A percentile compares a stretch with the other conserved stretches of the same genome.
phyloP scores from a whole-genome alignment of 805 yeast species.

The Dipodascus albidus region DNA sequence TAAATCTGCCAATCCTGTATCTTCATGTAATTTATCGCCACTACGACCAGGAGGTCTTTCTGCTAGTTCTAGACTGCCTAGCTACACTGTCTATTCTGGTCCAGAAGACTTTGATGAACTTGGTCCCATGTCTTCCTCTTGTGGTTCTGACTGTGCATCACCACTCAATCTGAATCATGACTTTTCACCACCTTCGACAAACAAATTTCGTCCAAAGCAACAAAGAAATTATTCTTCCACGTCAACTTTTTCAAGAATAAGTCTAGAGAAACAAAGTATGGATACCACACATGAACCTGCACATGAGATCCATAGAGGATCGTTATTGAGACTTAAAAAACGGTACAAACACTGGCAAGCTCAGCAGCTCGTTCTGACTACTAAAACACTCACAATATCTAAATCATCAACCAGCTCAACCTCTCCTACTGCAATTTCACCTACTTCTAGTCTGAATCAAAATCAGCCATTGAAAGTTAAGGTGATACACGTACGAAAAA shows the following conservation, averaged over 20 bases:
- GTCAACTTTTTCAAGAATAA: background rate
- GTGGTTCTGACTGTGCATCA: background rate
- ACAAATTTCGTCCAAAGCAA: background rate
- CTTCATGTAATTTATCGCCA: background rate
- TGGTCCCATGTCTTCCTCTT: background rate
- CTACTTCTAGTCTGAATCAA: slow-evolving; percentile 6
- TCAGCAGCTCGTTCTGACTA: slow-evolving; percentile 34
- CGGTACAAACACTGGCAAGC: slow-evolving; percentile 38
- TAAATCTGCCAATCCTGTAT: background rate
- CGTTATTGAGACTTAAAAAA: slow-evolving; percentile 30
- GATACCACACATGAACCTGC: slow-evolving; percentile 6
- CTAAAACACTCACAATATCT: slow-evolving; percentile 30
- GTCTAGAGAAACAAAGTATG: slow-evolving; percentile 4
- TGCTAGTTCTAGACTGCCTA: background rate
- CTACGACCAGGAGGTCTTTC: background rate
- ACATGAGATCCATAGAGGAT: slow-evolving; percentile 34
- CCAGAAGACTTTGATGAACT: background rate
- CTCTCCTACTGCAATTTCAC: background rate
- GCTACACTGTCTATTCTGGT: background rate
- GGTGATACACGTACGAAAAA: slow-evolving; percentile 25
- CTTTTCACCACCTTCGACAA: background rate
- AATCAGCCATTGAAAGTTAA: slow-evolving; percentile 12
- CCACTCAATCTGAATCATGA: background rate
- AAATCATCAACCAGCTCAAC: slow-evolving; percentile 17
- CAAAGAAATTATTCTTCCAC: background rate